phyloP scores from a whole-genome alignment of 1,284 basidiomycete species.

The Leccinum fallax region DNA sequence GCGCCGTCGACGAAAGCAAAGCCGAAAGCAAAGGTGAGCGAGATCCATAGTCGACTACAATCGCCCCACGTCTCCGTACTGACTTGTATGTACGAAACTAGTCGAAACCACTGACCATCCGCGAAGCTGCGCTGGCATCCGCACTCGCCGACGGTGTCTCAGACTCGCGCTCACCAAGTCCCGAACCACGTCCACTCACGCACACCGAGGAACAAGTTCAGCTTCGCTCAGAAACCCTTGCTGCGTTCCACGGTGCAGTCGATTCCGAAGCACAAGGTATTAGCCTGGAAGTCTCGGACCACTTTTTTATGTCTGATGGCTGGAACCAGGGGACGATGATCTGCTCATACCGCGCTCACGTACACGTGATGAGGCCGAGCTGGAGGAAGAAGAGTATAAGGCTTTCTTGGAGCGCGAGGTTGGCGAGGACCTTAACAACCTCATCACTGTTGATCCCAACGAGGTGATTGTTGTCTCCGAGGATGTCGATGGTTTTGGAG shows the following conservation, averaged over 20 bases:
- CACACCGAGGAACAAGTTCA: slow-evolving; percentile 79
- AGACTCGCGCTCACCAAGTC: slow-evolving; percentile 55
- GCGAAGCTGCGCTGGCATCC: slow-evolving; percentile 59
- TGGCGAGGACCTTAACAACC: slow-evolving; percentile 68
- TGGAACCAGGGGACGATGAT: slow-evolving; percentile 51
- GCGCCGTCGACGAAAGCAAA: slow-evolving; percentile 26
- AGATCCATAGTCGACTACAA: not conserved
- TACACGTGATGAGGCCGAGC: slow-evolving; percentile 73
- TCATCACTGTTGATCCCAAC: slow-evolving; percentile 50
- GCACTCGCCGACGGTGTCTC: slow-evolving; percentile 56
- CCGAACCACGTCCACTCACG: slow-evolving; percentile 47
- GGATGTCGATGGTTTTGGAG: slow-evolving; percentile 31
- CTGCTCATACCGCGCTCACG: slow-evolving; percentile 76
- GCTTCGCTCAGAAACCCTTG: slow-evolving; percentile 82
- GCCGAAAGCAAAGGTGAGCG: slow-evolving; percentile 56
- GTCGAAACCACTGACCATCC: slow-evolving; percentile 64
- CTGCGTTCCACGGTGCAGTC: slow-evolving; percentile 70
- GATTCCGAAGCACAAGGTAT: slow-evolving; percentile 22
- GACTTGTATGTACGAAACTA: slow-evolving; percentile 23
- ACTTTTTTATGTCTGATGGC: not conserved
- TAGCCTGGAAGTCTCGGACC: not conserved
- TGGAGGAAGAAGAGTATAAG: slow-evolving; percentile 81
- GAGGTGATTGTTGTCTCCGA: slow-evolving; percentile 19
- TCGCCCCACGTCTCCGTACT: not conserved
- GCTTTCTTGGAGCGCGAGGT: slow-evolving; percentile 83